phyloP scores from a whole-genome alignment of 1,284 basidiomycete species.

The Pseudozyma pruni region DNA sequence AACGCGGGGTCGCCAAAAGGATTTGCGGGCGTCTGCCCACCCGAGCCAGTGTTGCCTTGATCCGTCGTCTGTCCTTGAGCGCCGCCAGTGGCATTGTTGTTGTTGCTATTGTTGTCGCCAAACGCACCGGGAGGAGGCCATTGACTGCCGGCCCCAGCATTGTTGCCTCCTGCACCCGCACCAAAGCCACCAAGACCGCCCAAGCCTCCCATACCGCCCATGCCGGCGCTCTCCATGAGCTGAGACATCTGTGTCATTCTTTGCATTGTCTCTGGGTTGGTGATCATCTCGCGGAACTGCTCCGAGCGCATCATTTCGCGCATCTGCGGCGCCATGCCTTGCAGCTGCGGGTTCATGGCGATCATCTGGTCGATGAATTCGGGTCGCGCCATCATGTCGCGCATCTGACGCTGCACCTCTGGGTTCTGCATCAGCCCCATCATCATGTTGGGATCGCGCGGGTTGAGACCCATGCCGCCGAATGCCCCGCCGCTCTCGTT shows the following conservation, averaged over 20 bases:
- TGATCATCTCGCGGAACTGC: conserved; percentile 63
- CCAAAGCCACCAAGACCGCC: conserved; percentile 30
- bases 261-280: conserved; percentile 63
- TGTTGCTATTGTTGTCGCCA: no score
- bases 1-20: conserved; percentile 37
- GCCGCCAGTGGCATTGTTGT: no score
- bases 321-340: conserved; percentile 60
- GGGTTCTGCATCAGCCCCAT: conserved; percentile 63
- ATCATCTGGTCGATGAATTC: conserved; percentile 66
- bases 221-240: conserved; percentile 50
- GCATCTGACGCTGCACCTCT: conserved; percentile 62
- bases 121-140: conserved; percentile 60
- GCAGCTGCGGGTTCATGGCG: conserved; percentile 62
- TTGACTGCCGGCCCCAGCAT: conserved; percentile 21
- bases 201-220: conserved; percentile 37
- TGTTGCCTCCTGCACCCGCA: conserved; percentile 18
- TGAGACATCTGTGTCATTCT: conserved; percentile 59
- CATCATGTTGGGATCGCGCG: conserved; percentile 65
- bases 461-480: conserved; percentile 62
- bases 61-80: no score
- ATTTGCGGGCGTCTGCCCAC: conserved; percentile 24
- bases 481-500: conserved; percentile 60
- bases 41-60: not conserved
- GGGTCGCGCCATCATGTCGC: conserved; percentile 60
- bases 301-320: conserved; percentile 63